phyloP scores from a whole-genome alignment of 495 filamentous ascomycete species.

The Hypoxylon trugodes region DNA sequence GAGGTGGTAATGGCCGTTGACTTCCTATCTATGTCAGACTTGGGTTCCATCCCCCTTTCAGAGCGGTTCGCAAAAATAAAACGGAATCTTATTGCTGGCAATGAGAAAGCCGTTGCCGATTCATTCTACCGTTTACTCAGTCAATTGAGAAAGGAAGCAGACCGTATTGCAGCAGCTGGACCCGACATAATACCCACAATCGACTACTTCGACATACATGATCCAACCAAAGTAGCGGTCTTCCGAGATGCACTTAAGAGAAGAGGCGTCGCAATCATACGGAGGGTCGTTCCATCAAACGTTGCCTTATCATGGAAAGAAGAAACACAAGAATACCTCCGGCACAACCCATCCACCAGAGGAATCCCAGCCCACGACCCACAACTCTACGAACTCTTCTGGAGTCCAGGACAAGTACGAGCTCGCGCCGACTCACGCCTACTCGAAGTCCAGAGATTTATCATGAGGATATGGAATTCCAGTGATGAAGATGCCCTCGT shows the following conservation, averaged over 20 bases:
- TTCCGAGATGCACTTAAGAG: slow-evolving; percentile 60
- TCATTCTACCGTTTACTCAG: slow-evolving; percentile 76
- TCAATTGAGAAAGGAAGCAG: slow-evolving; percentile 62
- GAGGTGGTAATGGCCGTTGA: slow-evolving; percentile 32
- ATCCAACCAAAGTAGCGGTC: slow-evolving; percentile 51
- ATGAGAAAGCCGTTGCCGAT: slow-evolving; percentile 63
- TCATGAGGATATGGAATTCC: slow-evolving; percentile 80
- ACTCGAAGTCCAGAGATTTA: slow-evolving; percentile 74
- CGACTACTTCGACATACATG: slow-evolving; percentile 64
- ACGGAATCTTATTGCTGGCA: slow-evolving; percentile 64
- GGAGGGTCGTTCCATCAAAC: slow-evolving; percentile 64
- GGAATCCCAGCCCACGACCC: slow-evolving; percentile 55
- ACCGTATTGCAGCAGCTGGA: slow-evolving; percentile 50
- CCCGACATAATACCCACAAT: slow-evolving; percentile 67
- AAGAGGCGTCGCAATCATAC: slow-evolving; percentile 69
- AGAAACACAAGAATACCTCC: slow-evolving; percentile 63
- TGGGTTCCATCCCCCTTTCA: slow-evolving; percentile 64
- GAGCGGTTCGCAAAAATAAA: slow-evolving; percentile 78
- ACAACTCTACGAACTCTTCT: slow-evolving; percentile 83
- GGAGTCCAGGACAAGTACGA: slow-evolving; percentile 77
- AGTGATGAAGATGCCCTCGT: slow-evolving; percentile 68
- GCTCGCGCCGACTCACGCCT: slow-evolving; percentile 79
- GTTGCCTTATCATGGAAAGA: slow-evolving; percentile 62
- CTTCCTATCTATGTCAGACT: slow-evolving; percentile 25
- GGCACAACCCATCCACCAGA: slow-evolving; percentile 58